Evolutionary conservation across 148 eudicot genomes (phyloP).

Genomic region (Vaccinium darrowii): DNA sequence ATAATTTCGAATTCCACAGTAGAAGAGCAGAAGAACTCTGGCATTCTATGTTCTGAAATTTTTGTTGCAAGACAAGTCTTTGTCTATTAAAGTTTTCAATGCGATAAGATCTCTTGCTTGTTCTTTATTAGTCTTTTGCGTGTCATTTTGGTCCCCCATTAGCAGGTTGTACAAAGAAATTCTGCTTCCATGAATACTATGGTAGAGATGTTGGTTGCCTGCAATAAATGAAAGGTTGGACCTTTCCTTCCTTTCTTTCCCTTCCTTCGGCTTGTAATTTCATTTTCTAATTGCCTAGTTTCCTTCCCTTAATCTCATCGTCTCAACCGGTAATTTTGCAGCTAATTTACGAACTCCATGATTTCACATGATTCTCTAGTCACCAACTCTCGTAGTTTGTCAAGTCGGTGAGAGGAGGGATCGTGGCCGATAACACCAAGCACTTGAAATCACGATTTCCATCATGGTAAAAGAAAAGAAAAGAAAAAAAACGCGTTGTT

Average conservation of each 20-base stretch:
- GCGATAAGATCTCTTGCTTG: background rate
- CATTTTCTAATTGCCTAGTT: slow-evolving; percentile 4
- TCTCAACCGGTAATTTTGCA: background rate
- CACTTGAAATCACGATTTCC: background rate
- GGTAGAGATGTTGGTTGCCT: slow-evolving; percentile 24
- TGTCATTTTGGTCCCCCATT: slow-evolving; percentile 33
- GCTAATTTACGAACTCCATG: background rate
- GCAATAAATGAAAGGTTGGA: background rate
- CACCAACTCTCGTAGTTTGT: background rate
- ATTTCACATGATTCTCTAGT: background rate
- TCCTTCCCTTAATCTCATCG: background rate
- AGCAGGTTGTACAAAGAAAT: slow-evolving; percentile 26
- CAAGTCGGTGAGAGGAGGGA: background rate
- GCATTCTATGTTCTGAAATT: background rate
- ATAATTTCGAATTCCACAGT: background rate
- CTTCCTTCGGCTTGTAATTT: background rate
- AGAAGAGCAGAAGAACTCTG: background rate
- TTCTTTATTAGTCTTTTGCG: background rate
- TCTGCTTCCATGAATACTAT: slow-evolving; percentile 13
- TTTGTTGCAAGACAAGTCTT: background rate
- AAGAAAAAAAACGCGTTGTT: background rate
- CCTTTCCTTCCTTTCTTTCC: slow-evolving; percentile 12
- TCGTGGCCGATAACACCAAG: background rate
- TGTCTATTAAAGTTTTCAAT: background rate
- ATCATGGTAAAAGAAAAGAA: background rate